These are phyloP conservation scores for Boletus pseudo-olivaceus DNA, from an alignment of 768 basidiomycete genomes.

Conservation along the genomic window DNA sequence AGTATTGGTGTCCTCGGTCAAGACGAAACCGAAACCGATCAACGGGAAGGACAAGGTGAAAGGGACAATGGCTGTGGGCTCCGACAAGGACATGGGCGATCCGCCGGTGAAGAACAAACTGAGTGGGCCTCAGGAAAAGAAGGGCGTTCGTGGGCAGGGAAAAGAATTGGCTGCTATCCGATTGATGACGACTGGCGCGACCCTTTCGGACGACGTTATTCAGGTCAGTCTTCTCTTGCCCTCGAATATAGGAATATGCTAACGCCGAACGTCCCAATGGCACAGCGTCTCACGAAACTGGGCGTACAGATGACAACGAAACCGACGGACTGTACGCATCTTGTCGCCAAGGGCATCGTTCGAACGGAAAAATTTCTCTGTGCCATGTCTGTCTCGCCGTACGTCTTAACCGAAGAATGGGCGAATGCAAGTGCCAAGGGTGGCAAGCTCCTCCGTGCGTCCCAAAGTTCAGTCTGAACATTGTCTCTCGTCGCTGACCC, in stretches of 20 bases:
- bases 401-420: constrained; percentile 69
- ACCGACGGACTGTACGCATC: constrained; percentile 71
- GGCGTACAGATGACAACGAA: constrained; percentile 64
- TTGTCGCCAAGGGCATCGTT: constrained; percentile 64
- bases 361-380: constrained; percentile 88
- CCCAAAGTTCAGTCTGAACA: background rate
- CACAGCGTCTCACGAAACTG: constrained; percentile 57
- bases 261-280: background rate
- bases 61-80: background rate
- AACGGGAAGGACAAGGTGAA: constrained; percentile 10
- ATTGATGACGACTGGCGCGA: constrained; percentile 68
- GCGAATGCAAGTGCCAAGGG: constrained; percentile 53
- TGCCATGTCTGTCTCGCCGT: constrained; percentile 61
- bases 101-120: constrained; percentile 4
- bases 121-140: constrained; percentile 9
- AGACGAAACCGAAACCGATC: constrained; percentile 11
- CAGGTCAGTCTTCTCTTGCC: constrained; percentile 43
- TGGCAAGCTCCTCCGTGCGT: constrained; percentile 62
- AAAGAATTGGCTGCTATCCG: constrained; percentile 30
- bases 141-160: constrained; percentile 1
- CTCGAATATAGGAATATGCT: background rate
- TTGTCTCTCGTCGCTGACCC: background rate
- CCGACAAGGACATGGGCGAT: constrained; percentile 3
- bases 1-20: constrained; percentile 10
- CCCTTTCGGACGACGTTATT: constrained; percentile 50